phyloP scores from a whole-genome alignment of 805 yeast species.

The Candida manassasensis region DNA sequence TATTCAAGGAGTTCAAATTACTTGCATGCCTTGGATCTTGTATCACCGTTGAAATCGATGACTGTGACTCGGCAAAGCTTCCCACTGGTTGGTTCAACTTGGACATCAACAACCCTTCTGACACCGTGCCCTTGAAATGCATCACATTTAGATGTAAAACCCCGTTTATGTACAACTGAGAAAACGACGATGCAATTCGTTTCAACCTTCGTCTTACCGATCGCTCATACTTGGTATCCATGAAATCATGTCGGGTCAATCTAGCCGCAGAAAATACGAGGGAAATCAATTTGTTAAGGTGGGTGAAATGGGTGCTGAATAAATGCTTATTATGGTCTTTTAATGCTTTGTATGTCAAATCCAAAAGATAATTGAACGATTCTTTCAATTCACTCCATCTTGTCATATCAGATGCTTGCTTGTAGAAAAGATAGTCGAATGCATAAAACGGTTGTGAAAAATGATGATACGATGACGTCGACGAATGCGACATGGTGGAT shows the following conservation, averaged over 20 bases:
- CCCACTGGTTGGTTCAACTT: conserved; percentile 19
- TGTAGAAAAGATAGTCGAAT: conserved; percentile 46
- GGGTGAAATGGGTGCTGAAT: conserved; percentile 51
- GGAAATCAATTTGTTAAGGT: conserved; percentile 49
- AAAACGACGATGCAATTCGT: conserved; percentile 48
- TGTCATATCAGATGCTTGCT: conserved; percentile 53
- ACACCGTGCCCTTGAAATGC: conserved; percentile 22
- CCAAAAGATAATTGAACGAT: conserved; percentile 44
- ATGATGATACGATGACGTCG: conserved; percentile 35
- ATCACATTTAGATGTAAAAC: conserved; percentile 50
- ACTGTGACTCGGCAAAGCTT: conserved; percentile 9
- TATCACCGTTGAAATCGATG: conserved; percentile 16
- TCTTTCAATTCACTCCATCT: conserved; percentile 56
- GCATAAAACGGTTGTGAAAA: conserved; percentile 39
- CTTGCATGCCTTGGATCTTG: conserved; percentile 5
- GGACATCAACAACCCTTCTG: conserved; percentile 26
- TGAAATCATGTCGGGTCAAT: conserved; percentile 48
- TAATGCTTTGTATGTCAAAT: conserved; percentile 47
- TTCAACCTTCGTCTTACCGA: conserved; percentile 47
- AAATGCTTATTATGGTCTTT: conserved; percentile 45
- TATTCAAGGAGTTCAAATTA: conserved; percentile 7
- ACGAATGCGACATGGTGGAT: conserved; percentile 24
- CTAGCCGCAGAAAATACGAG: conserved; percentile 53
- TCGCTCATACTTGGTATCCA: conserved; percentile 41
- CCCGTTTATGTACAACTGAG: conserved; percentile 64